Evolutionary conservation across 495 filamentous ascomycete species (phyloP), one percentile per base, ranked within the genome.

Genomic region (Geopyxis carbonaria): DNA sequence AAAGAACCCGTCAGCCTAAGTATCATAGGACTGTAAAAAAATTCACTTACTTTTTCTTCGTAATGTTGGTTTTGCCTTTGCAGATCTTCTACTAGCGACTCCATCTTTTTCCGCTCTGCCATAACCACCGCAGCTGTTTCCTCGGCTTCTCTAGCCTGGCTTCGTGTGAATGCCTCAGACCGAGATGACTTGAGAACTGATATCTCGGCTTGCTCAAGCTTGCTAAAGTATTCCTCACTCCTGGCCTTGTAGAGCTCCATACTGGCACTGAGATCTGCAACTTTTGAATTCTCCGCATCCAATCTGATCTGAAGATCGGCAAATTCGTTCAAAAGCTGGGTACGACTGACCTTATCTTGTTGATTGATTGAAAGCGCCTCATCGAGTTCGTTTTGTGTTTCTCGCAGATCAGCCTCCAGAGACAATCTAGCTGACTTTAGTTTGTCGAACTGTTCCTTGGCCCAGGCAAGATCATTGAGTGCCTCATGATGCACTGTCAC

Each of bases 131-230:
- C 83, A 43, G 76, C 93, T 8, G 75, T 81, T 31, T 95, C 87
- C 45, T 95, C 91, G 0, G 84, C 80, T 58, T 97, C 89, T 42
- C 70, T 73, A 9, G 79, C 75, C 48, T 93, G 87, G 14, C 78
- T 62, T 58, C 83, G 91, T 31, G 89, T 86, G 55, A 93, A 93
- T 52, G 92, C 81, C 59, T 95, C 89, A 0, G 91, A 86, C 5
- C 87, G 69, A 34, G 70, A 75, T 31, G 89, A 87, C 59, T 93
- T 94, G 43, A 97, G 69, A 15, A 95, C 83, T 6, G 85, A 75
- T 45, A 95, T 87, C 55, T 97, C 89, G 11, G 89, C 89, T 56
- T 94, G 86, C 56, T 97, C 89, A 13, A 97, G 76, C 60, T 93
- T 94, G 65, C 71, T 82, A 63, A 94, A 97, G 51, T 97, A 97